These are phyloP conservation scores for Brasenia schreberi DNA, from an alignment of 164 flowering plant genomes.

Conservation along the genomic window DNA sequence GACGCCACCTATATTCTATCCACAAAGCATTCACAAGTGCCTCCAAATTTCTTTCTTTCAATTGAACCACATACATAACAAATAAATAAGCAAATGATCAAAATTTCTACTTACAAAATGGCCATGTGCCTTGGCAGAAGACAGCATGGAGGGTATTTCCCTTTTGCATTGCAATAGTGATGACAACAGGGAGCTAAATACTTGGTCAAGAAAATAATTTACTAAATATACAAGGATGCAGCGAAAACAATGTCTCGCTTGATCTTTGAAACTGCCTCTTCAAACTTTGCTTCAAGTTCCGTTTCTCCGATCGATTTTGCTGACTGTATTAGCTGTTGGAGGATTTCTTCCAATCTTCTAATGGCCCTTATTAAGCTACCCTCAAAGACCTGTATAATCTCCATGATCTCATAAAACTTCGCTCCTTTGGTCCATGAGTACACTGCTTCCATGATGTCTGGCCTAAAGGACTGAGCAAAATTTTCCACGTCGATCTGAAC, in stretches of 20 bases:
- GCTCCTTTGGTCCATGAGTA: constrained; percentile 96
- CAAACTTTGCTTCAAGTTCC: constrained; percentile 69
- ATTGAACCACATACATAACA: too few relatives aligned
- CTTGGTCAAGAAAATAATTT: too few relatives aligned
- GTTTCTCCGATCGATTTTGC: constrained; percentile 90
- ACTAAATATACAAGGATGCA: constrained; percentile 79
- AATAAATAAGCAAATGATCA: neutral
- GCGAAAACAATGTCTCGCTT: constrained; percentile 99
- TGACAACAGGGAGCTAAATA: too few relatives aligned
- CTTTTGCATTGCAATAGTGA: neutral
- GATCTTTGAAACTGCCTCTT: constrained; percentile 84
- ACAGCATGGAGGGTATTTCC: neutral
- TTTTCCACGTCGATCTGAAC: constrained; percentile 85
- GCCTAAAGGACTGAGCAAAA: constrained; percentile 76
- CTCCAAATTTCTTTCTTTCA: neutral
- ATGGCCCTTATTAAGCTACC: constrained; percentile 96
- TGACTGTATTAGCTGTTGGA: constrained; percentile 83
- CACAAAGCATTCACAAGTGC: too few relatives aligned
- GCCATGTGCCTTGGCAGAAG: neutral
- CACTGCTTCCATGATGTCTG: constrained; percentile 94
- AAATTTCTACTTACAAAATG: neutral
- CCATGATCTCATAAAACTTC: constrained; percentile 73
- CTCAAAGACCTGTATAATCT: constrained; percentile 79
- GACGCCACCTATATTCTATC: too few relatives aligned
- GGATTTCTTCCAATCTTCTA: constrained; percentile 93